Base-by-base conservation (phyloP, 1,284 basidiomycete species). In the Malassezia restricta region DNA sequence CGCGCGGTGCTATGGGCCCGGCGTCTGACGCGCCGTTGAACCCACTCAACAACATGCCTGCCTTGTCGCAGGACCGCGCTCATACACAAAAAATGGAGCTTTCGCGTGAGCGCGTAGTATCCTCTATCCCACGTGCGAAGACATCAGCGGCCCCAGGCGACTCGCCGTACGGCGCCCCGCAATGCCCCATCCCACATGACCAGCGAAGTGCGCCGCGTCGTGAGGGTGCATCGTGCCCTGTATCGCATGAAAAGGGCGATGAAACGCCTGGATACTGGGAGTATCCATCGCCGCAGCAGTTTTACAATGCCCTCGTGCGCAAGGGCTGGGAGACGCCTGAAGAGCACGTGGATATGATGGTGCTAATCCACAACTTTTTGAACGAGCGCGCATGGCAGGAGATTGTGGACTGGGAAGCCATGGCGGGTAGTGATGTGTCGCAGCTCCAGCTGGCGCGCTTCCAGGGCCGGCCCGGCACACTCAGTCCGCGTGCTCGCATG, bases 271-370 rank as follows among this genome's bases (percentile, higher is more conserved):
- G 70, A 11, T 75, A 76, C 43, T 98, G 94, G 94, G 91, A 95
- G 69, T 99, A 99, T 75, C 94, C 94, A 1, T 91, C 87, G 5
- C 89, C 92, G 2, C 91, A 98, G 76, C 92, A 98, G 74, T 98
- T 98, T 74, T 92, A 98, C 75, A 96, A 96, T 73, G 94, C 94
- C 0, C 80, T 99, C 6, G 87, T 88, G 12, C 79, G 91, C 61
- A 99, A 99, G 73, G 94, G 94, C 1, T 91, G 87, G 87, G 90
- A 94, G 75, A 94, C 94, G 3, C 89, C 90, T 0, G 91, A 94
- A 75, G 89, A 96, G 69, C 85, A 89, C 73, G 82, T 98, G 38
- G 90, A 92, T 73, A 88, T 83, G 42, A 95, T 99, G 86, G 94
- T 98, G 35, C 83, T 89, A 51, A 95, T 98, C 35, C 94, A 99